Evolutionary conservation across 2,329 filamentous ascomycete genomes (phyloP), one percentile per base, ranked within the genome.

Genomic region (Beauveria varroae): DNA sequence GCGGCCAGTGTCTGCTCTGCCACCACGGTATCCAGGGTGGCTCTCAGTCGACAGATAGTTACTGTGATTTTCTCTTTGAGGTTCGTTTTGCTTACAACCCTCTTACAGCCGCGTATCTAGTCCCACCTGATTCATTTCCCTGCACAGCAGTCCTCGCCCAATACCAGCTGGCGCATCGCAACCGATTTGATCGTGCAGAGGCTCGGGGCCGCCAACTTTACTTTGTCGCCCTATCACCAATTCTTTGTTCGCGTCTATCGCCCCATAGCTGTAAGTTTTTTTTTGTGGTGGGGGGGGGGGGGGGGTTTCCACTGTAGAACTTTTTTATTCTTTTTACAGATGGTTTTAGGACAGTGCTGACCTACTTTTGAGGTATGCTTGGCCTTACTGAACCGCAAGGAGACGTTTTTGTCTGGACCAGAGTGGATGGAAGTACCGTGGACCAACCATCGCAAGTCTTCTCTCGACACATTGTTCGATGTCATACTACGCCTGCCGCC

Each of bases 241-340:
- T 84, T 82, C 67, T 85, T 85, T 61, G 77, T 78, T 26, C 76
- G 81, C 12, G 75, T 85, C 6, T 85, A 81, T 64, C 78, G 83
- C 28, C 81, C 79, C 16, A 76, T 2, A 24, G 24, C 24, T 24
- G 24, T 24, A 24, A 24, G 24, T 24, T 24, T 24, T 24, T 24
- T 24, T 24, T n/a, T n/a, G n/a, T n/a, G n/a, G n/a, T n/a, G n/a
- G n/a, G n/a, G n/a, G n/a, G n/a, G n/a, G 24, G 24, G 24, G 24
- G 24, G 24, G 4, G 4, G 4, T 24, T 24, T 24, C 24, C 24
- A 24, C 24, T 24, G 24, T 24, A 24, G 4, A 24, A 2, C 24
- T 24, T 2, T 24, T 24, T 24, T 24, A 24, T 24, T 4, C 24
- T 24, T 24, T 24, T 24, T 24, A 24, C 24, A 24, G 24, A 24